A percentile compares a stretch with the other conserved stretches of the same genome.
Conservation (phyloP, 768 basidiomycete genomes). For the Phylloporus scabripes region DNA sequence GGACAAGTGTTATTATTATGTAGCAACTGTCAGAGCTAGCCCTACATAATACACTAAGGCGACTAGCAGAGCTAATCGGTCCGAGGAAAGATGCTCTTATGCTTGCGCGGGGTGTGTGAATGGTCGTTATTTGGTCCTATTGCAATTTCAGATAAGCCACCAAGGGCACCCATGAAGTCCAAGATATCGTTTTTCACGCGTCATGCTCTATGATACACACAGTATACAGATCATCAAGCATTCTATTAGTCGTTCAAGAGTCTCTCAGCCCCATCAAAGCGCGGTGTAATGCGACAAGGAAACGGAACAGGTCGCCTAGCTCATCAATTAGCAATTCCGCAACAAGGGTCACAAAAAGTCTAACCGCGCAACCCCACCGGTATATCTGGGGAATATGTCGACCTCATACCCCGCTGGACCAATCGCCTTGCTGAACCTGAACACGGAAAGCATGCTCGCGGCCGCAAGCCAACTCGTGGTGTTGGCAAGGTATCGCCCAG, state of each 20-base stretch:
- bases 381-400: conserved; percentile 19
- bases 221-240: no score
- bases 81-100: no score
- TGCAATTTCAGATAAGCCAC: no score
- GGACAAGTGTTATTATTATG: no score
- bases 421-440: conserved; percentile 19
- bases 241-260: conserved; percentile 12
- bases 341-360: neutral
- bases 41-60: no score
- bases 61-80: no score
- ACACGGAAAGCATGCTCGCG: conserved; percentile 16
- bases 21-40: no score
- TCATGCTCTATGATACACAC: no score
- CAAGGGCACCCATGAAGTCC: no score
- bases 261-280: conserved; percentile 6
- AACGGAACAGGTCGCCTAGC: conserved; percentile 15
- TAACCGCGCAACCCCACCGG: conserved; percentile 13
- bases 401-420: conserved; percentile 20
- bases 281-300: conserved; percentile 17
- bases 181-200: no score
- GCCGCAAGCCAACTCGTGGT: conserved; percentile 18
- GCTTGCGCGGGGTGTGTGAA: no score
- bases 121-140: no score
- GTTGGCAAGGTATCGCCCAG: conserved; percentile 20
- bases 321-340: neutral